Percentiles rank a stretch among this genome's conserved stretches.
Conservation (phyloP, 2,329 filamentous ascomycete genomes). For the Fusarium nelsonii region DNA sequence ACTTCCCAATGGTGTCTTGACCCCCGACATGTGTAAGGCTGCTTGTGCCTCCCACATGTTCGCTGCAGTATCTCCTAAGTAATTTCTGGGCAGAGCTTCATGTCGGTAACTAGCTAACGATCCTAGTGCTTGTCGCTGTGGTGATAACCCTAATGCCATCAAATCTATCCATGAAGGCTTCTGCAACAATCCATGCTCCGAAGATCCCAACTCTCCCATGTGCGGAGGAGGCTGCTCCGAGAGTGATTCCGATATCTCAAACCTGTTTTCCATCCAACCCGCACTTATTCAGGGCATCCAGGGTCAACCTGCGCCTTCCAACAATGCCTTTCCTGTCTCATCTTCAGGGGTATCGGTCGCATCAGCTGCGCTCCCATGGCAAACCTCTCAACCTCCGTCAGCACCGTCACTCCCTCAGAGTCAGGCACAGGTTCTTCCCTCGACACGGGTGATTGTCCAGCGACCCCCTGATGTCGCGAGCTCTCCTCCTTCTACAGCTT, state of each 20-base stretch:
- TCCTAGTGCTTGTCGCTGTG: slow-evolving; percentile 53
- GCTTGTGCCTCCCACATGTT: slow-evolving; percentile 40
- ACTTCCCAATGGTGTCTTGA: slow-evolving; percentile 34
- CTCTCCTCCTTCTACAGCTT: background rate
- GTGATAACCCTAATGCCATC: slow-evolving; percentile 50
- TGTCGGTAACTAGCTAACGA: slow-evolving; percentile 8
- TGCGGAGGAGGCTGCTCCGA: slow-evolving; percentile 52
- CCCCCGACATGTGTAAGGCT: slow-evolving; percentile 37
- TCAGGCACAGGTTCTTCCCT: background rate
- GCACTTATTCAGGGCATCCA: slow-evolving; percentile 24
- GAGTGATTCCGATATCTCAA: slow-evolving; percentile 48
- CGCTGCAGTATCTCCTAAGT: slow-evolving; percentile 51
- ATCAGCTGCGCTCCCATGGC: slow-evolving; percentile 13
- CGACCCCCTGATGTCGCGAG: background rate
- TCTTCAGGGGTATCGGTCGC: slow-evolving; percentile 13
- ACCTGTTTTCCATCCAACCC: slow-evolving; percentile 49
- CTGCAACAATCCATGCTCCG: slow-evolving; percentile 52
- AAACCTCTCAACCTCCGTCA: slow-evolving; percentile 1
- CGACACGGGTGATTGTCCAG: background rate
- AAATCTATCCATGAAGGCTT: slow-evolving; percentile 46
- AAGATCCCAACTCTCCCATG: slow-evolving; percentile 48
- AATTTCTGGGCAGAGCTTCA: slow-evolving; percentile 1
- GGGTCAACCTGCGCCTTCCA: background rate
- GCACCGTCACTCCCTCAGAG: background rate
- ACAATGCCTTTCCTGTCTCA: background rate